Conservation (phyloP, 306 rosid species). For the Pyrus communis region DNA sequence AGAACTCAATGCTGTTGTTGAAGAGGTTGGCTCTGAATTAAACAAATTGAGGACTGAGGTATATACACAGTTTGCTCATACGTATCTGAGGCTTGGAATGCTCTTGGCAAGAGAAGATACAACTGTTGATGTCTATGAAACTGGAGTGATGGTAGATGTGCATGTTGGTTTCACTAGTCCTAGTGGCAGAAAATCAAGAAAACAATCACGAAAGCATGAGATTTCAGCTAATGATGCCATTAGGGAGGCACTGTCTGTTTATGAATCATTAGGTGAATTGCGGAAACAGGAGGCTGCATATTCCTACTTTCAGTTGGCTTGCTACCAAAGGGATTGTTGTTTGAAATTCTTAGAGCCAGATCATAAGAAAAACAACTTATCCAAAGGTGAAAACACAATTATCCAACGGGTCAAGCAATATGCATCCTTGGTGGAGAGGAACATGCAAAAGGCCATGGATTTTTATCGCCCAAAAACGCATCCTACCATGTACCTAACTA, state of each 20-base stretch:
- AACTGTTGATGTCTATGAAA: constrained; percentile 63
- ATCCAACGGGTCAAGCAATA: constrained; percentile 82
- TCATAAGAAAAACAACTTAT: constrained; percentile 37
- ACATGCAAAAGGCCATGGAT: constrained; percentile 81
- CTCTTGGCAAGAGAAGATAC: constrained; percentile 83
- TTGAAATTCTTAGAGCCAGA: constrained; percentile 65
- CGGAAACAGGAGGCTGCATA: constrained; percentile 92
- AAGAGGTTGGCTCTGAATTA: constrained; percentile 34
- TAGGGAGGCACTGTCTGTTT: constrained; percentile 74
- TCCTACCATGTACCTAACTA: constrained; percentile 63
- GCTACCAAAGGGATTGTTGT: constrained; percentile 84
- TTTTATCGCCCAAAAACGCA: constrained; percentile 78
- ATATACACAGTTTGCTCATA: constrained; percentile 77
- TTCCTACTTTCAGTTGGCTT: constrained; percentile 86
- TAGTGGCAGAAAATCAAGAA: constrained; percentile 37
- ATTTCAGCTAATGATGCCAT: constrained; percentile 93
- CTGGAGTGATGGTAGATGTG: constrained; percentile 40
- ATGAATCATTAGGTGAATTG: constrained; percentile 78
- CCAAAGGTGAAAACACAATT: constrained; percentile 47
- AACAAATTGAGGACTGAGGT: constrained; percentile 68
- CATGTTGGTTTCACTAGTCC: constrained; percentile 20
- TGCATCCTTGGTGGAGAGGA: constrained; percentile 84
- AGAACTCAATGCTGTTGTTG: constrained; percentile 48
- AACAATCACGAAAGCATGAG: constrained; percentile 61
- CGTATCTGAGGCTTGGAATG: constrained; percentile 93